These are phyloP conservation scores for Schrenkiella parvula DNA, from an alignment of 345 rosid species.

Conservation along the genomic window DNA sequence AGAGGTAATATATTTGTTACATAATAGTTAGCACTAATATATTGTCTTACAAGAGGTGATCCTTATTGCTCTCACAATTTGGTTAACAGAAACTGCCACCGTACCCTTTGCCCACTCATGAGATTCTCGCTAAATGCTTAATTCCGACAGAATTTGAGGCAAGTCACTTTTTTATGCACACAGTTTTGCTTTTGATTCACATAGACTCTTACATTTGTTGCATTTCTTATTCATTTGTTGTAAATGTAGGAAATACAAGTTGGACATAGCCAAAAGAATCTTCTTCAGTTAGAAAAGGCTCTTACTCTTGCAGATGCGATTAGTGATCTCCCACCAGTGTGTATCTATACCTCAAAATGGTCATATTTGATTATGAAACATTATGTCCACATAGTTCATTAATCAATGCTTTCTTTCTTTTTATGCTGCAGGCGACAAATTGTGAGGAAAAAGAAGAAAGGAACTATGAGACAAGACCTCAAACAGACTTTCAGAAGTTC, in stretches of 20 bases:
- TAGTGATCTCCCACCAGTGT: conserved; percentile 42
- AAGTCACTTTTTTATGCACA: not conserved
- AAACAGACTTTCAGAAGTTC: not conserved
- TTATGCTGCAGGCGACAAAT: conserved; percentile 23
- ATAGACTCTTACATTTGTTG: not conserved
- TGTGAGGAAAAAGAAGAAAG: not conserved
- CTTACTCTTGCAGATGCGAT: conserved; percentile 40
- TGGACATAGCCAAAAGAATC: conserved; percentile 22
- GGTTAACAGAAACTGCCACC: conserved; percentile 40
- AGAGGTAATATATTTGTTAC: conserved; percentile 25
- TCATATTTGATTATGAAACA: not conserved
- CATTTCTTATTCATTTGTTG: not conserved
- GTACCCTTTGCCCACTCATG: conserved; percentile 51
- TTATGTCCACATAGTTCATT: not conserved
- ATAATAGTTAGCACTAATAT: not conserved
- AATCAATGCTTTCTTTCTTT: not conserved
- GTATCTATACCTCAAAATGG: not conserved
- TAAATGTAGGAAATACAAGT: conserved; percentile 32
- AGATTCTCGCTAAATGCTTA: conserved; percentile 15
- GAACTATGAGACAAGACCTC: not conserved
- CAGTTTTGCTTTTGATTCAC: not conserved
- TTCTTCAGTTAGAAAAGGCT: conserved; percentile 28
- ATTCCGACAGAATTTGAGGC: conserved; percentile 42
- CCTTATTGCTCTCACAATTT: conserved; percentile 1
- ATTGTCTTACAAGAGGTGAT: not conserved